Evolutionary conservation across 805 yeast species (phyloP).

Genomic region (Candida tallmaniae): DNA sequence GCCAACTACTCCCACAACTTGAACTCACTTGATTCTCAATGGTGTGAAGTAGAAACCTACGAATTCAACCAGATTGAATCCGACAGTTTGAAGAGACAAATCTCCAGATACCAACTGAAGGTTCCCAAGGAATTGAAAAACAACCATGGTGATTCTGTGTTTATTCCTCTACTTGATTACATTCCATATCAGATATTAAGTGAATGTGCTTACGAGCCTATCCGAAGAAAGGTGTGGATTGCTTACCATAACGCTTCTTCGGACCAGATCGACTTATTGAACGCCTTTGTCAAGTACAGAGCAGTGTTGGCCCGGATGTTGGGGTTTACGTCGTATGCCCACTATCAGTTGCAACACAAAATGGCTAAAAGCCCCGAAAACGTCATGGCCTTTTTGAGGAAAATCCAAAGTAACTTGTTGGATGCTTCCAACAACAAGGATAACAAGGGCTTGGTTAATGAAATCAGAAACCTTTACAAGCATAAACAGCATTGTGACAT

Average conservation of each 20-base stretch:
- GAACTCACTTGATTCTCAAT: slow-evolving; percentile 25
- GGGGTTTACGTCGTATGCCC: slow-evolving; percentile 66
- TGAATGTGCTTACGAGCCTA: slow-evolving; percentile 47
- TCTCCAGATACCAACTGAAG: slow-evolving; percentile 21
- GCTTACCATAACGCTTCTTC: slow-evolving; percentile 62
- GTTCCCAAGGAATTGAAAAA: slow-evolving; percentile 5
- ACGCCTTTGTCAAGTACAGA: slow-evolving; percentile 57
- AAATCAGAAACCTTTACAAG: slow-evolving; percentile 47
- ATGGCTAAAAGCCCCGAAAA: slow-evolving; percentile 82
- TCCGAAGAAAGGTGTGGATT: slow-evolving; percentile 71
- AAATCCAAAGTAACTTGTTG: slow-evolving; percentile 49
- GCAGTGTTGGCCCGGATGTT: slow-evolving; percentile 68
- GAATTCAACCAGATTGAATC: slow-evolving; percentile 27
- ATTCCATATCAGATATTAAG: slow-evolving; percentile 63
- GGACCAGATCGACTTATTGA: slow-evolving; percentile 57
- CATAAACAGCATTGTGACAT: slow-evolving; percentile 16
- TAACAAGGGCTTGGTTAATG: slow-evolving; percentile 48
- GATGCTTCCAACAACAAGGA: slow-evolving; percentile 5
- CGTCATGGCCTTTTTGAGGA: slow-evolving; percentile 64
- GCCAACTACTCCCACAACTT: slow-evolving; percentile 65
- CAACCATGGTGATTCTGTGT: slow-evolving; percentile 7
- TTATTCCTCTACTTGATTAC: slow-evolving; percentile 47
- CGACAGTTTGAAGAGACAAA: slow-evolving; percentile 19
- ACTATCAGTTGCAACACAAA: slow-evolving; percentile 81
- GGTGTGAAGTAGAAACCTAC: slow-evolving; percentile 30